Base-by-base conservation (phyloP, 495 filamentous ascomycete species). In the Penicillium pulvis region DNA sequence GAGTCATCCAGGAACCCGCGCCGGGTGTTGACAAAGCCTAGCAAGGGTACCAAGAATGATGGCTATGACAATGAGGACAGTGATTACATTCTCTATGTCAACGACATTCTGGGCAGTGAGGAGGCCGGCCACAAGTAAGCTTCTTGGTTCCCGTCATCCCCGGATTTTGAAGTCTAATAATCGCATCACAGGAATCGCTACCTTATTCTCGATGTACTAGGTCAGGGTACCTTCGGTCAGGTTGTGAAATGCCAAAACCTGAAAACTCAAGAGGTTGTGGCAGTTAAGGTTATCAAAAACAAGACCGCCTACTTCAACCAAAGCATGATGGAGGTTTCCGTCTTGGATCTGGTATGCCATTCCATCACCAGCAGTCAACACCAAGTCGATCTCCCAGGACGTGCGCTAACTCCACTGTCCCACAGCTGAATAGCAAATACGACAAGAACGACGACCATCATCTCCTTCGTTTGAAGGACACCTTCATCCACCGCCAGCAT, bases 301-400 rank as follows among this genome's bases (percentile, higher is more conserved):
- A 86, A 95, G 71, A 98, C 94, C 0, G 95, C 95, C 17, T 99
- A 99, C 68, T 99, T 99, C 80, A 99, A 99, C 68, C 95, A 99
- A 73, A 99, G 95, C 71, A 99, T 99, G 95, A 99, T 99, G 95
- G 95, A 99, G 66, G 95, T 99, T 28, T 99, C 95, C 8, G 95
- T 99, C 8, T 78, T 99, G 30, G 95, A 99, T 73, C 70, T 99
- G 81, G 93, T 97, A 83, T 58, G 87, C 58, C 41, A 30, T 23
- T 10, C 3, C 28, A 60, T 48, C 17, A 39, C 17, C 24, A 16
- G 10, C 28, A 50, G n/a, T 4, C 42, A n/a, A 26, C 30, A 10
- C 14, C 11, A 11, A 39, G 30, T 23, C 20, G 2, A 2, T 23
- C 20, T 23, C 20, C 20, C 20, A 23, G 20, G 17, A 2, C 33